Percentiles rank a stretch among this genome's conserved stretches.
Evolutionary conservation across 1,284 basidiomycete genomes (phyloP).

Genomic region (Cystobasidium pallidum): DNA sequence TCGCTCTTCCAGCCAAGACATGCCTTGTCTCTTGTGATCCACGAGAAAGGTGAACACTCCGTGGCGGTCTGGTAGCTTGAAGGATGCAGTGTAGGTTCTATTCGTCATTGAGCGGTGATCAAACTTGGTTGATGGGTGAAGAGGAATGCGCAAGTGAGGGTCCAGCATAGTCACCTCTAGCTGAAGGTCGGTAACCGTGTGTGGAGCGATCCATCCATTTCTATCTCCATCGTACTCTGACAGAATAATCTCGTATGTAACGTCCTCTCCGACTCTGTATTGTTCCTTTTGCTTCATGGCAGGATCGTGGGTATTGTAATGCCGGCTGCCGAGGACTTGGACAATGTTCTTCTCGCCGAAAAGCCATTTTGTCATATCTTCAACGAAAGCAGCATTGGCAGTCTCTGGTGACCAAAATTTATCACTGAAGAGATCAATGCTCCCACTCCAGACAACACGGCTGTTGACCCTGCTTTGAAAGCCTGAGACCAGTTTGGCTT

Average conservation of each 20-base stretch:
- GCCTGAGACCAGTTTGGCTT: conserved; percentile 76
- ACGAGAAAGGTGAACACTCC: conserved; percentile 96
- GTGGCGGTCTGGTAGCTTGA: conserved; percentile 89
- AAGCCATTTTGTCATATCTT: conserved; percentile 81
- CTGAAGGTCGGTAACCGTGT: conserved; percentile 74
- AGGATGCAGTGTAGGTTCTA: conserved; percentile 70
- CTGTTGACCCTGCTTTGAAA: conserved; percentile 83
- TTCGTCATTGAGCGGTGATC: conserved; percentile 60
- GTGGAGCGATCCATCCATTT: conserved; percentile 68
- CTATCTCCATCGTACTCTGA: conserved; percentile 66
- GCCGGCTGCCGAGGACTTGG: conserved; percentile 73
- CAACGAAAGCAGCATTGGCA: conserved; percentile 73
- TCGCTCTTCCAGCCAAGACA: conserved; percentile 71
- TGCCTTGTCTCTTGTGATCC: conserved; percentile 84
- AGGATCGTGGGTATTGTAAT: conserved; percentile 62
- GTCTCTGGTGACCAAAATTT: conserved; percentile 58
- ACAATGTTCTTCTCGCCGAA: conserved; percentile 86
- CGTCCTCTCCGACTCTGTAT: conserved; percentile 85
- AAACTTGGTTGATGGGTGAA: conserved; percentile 63
- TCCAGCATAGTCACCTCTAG: conserved; percentile 98
- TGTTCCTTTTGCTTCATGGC: conserved; percentile 61
- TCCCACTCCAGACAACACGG: conserved; percentile 79
- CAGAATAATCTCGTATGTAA: conserved; percentile 74
- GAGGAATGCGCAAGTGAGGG: conserved; percentile 79
- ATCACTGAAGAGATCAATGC: conserved; percentile 73